These are phyloP conservation scores for Actinomortierella ambigua DNA, from an alignment of 371 early-diverging fungal species.

Conservation along the genomic window DNA sequence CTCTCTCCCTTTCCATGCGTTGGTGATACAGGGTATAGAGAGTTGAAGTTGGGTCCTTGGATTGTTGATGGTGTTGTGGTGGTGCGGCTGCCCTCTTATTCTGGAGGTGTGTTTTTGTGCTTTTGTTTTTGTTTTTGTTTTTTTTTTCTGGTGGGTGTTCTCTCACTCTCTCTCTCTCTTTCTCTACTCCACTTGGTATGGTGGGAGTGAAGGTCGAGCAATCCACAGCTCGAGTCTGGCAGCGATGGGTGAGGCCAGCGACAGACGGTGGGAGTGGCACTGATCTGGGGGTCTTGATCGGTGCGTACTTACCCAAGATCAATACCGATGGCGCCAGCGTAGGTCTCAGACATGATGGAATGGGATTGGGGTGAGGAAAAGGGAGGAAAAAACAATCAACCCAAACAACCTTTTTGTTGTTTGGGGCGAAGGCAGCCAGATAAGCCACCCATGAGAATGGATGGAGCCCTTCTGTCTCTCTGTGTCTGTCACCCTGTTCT, in stretches of 20 bases:
- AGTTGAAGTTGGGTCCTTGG: too few species aligned
- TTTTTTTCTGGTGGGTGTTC: too few species aligned
- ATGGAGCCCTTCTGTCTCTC: too few species aligned
- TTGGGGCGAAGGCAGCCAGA: too few species aligned
- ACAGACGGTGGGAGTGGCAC: background rate
- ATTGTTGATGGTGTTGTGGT: too few species aligned
- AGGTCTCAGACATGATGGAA: slow-evolving; percentile 65
- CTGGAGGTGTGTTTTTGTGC: too few species aligned
- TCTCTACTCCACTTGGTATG: background rate
- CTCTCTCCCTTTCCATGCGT: too few species aligned
- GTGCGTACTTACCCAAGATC: slow-evolving; percentile 49
- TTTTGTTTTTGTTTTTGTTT: too few species aligned
- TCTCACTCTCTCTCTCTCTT: background rate
- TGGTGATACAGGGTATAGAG: too few species aligned
- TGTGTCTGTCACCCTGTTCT: too few species aligned
- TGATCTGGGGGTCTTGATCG: background rate
- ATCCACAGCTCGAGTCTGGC: background rate
- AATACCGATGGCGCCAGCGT: slow-evolving; percentile 74
- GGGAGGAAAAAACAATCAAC: slow-evolving; percentile 46
- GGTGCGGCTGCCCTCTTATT: too few species aligned
- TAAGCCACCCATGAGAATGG: too few species aligned
- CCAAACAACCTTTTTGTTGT: slow-evolving; percentile 10
- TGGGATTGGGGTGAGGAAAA: slow-evolving; percentile 27
- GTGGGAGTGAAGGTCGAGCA: slow-evolving; percentile 39
- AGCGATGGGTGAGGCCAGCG: background rate